Base-by-base conservation (phyloP, 2,329 filamentous ascomycete species). In the Trichoderma semiorbis region DNA sequence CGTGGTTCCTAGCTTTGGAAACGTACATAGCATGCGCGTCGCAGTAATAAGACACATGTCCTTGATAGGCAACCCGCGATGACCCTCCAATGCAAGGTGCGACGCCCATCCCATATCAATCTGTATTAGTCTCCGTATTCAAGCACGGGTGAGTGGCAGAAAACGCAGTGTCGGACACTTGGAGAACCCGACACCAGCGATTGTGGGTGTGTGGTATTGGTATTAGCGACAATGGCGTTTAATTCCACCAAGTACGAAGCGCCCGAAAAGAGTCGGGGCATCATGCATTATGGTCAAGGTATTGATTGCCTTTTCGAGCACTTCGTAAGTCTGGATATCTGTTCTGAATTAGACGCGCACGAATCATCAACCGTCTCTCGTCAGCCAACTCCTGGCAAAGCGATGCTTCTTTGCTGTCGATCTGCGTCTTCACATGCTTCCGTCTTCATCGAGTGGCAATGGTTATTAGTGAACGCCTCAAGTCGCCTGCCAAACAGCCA, bases 71-170 rank as follows among this genome's bases (percentile, higher is more conserved):
- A 69, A 34, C 30, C 53, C 24, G 53, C 36, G n/a, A 69, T 61
- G 14, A 50, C 57, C 50, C 21, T 47, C 55, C 55, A 24, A 24
- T 61, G 55, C 47, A 18, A 21, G 18, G 32, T 61, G 55, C 66
- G 66, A 69, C 66, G 66, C 66, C 36, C 64, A 58, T 43, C 55
- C 14, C 30, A 62, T 26, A 69, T 53, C 55, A 69, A 69, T 69
- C 67, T 36, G 55, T 69, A 53, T 62, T 69, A 61, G 67, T 30
- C 67, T 28, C 30, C 57, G 36, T 32, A 26, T 28, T 55, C 30
- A 16, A 57, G 64, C 50, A 36, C 39, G n/a, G 26, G 16, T 64
- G 18, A 50, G 26, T 64, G 36, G 62, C 8, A 47, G 18, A 30
- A 32, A 12, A 47, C 67, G 67, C 67, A 69, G 43, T 69, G 55